Evolutionary conservation across 2,329 filamentous ascomycete genomes (phyloP).

Genomic region (Botrytis sinoallii): DNA sequence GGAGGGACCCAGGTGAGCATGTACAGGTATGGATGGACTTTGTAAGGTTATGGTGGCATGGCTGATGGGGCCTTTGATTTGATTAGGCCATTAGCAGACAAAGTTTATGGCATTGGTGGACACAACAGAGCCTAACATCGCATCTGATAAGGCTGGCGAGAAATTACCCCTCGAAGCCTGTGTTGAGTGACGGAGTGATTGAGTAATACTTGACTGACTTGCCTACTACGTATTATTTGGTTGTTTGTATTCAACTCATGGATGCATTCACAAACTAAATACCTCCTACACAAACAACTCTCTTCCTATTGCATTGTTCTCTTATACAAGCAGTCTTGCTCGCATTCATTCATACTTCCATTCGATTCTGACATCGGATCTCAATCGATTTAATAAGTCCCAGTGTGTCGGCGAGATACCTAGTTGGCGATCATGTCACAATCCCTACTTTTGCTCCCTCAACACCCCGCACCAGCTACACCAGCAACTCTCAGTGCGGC

Average conservation of each 20-base stretch:
- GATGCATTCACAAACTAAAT: neutral
- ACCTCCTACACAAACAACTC: neutral
- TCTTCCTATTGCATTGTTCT: neutral
- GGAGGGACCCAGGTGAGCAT: neutral
- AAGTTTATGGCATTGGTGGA: neutral
- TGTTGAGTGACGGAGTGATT: neutral
- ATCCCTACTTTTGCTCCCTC: conserved; percentile 61
- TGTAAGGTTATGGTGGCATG: neutral
- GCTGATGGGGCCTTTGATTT: neutral
- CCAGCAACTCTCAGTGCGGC: conserved; percentile 52
- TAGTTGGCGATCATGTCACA: conserved; percentile 31
- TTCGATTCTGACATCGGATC: neutral
- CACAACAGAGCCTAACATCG: conserved; percentile 1
- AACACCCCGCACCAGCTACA: conserved; percentile 56
- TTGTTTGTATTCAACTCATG: neutral
- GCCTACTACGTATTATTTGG: neutral
- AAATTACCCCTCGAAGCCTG: neutral
- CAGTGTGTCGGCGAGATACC: neutral
- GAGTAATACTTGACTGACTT: too few relatives aligned
- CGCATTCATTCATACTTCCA: neutral
- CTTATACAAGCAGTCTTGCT: neutral
- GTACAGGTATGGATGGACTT: neutral
- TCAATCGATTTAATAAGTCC: neutral
- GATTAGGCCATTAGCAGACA: neutral
- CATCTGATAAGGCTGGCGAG: neutral